phyloP scores from a whole-genome alignment of 129 eudicot genomes.

The Arctium minus region DNA sequence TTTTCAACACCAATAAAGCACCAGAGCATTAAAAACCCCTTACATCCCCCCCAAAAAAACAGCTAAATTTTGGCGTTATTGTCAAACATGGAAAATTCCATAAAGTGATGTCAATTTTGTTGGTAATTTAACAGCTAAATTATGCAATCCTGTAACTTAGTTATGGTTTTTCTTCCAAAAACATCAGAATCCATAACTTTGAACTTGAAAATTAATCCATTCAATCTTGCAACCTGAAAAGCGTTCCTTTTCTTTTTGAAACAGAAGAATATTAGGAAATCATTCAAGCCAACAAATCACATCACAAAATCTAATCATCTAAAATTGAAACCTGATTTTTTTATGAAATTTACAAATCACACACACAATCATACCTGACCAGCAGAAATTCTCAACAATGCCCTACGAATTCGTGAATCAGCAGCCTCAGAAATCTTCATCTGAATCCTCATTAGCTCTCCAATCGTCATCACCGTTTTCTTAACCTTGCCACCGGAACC shows the following conservation, averaged over 20 bases:
- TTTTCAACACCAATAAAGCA: background rate
- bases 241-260: background rate
- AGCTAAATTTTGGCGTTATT: background rate
- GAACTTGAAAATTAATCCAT: background rate
- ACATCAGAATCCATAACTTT: background rate
- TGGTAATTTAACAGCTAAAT: constrained; percentile 7
- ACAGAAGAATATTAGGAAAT: background rate
- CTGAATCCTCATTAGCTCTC: constrained; percentile 90
- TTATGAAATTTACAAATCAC: background rate
- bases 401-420: constrained; percentile 85
- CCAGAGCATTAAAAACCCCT: background rate
- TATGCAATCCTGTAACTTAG: background rate
- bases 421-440: constrained; percentile 77
- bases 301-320: constrained; percentile 26
- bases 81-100: background rate
- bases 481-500: constrained; percentile 32
- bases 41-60: background rate
- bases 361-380: constrained; percentile 57
- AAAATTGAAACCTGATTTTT: background rate
- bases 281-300: constrained; percentile 11
- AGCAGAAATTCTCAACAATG: constrained; percentile 84
- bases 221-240: constrained; percentile 4
- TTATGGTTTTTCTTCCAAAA: background rate
- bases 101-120: background rate
- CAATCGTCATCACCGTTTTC: constrained; percentile 65